Evolutionary conservation across 1,284 basidiomycete species (phyloP).

Genomic region (Pseudozyma tsukubaensis): DNA sequence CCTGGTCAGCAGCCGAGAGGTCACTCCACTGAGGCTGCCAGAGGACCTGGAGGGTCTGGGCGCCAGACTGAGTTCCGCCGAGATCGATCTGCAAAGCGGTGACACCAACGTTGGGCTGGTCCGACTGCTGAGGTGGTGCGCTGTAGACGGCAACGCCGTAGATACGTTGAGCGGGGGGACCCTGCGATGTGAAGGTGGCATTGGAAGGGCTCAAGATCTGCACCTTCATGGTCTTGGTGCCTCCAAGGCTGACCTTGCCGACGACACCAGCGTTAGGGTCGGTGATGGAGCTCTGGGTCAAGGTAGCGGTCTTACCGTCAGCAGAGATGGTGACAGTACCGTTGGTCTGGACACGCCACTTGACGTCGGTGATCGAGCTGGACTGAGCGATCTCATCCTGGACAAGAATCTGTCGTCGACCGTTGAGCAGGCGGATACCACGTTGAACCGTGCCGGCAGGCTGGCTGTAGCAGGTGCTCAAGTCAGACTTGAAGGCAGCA

Average conservation of each 20-base stretch:
- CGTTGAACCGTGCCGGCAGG: slow-evolving; percentile 77
- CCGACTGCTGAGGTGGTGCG: slow-evolving; percentile 72
- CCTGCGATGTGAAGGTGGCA: slow-evolving; percentile 65
- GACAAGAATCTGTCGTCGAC: slow-evolving; percentile 84
- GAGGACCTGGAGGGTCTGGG: slow-evolving; percentile 72
- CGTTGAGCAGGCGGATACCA: slow-evolving; percentile 87
- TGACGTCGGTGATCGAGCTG: slow-evolving; percentile 70
- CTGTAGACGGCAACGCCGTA: slow-evolving; percentile 75
- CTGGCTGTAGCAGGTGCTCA: slow-evolving; percentile 82
- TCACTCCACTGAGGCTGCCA: slow-evolving; percentile 68
- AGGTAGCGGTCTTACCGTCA: slow-evolving; percentile 74
- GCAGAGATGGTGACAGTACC: slow-evolving; percentile 72
- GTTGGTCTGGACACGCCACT: slow-evolving; percentile 98
- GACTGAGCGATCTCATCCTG: slow-evolving; percentile 69
- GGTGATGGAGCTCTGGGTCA: slow-evolving; percentile 74
- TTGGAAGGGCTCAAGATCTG: slow-evolving; percentile 75
- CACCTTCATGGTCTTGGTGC: slow-evolving; percentile 71
- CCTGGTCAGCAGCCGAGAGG: slow-evolving; percentile 49
- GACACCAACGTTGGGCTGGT: slow-evolving; percentile 82
- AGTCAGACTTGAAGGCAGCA: slow-evolving; percentile 84
- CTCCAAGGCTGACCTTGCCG: slow-evolving; percentile 54
- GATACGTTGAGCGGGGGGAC: slow-evolving; percentile 65
- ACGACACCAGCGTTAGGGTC: slow-evolving; percentile 74
- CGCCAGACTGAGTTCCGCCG: slow-evolving; percentile 29
- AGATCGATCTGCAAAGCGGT: slow-evolving; percentile 83